A percentile compares a stretch with the other conserved stretches of the same genome.
These are phyloP conservation scores for Didymella sp. DNA, from an alignment of 2,329 filamentous ascomycete species.

Conservation along the genomic window DNA sequence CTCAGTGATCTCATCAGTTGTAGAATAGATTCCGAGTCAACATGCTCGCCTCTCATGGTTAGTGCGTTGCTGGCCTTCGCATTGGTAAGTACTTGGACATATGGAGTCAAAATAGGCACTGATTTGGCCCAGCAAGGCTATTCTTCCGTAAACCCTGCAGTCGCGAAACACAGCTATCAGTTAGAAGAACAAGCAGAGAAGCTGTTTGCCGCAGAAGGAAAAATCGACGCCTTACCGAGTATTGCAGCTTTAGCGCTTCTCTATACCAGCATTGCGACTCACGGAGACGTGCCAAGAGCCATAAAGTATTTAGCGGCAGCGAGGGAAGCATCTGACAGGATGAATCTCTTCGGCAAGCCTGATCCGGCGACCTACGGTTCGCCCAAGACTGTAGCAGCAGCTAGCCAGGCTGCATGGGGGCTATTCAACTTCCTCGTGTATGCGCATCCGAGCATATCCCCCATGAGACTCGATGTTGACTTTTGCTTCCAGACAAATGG, in stretches of 20 bases:
- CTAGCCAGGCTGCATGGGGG: conserved; percentile 20
- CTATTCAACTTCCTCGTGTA: conserved; percentile 24
- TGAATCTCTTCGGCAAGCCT: conserved; percentile 17
- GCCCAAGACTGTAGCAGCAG: conserved; percentile 11
- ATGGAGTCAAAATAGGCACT: neutral
- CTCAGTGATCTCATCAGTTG: conserved; percentile 18
- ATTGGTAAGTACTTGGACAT: conserved; percentile 7
- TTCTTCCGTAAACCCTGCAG: conserved; percentile 10
- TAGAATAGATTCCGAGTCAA: conserved; percentile 3
- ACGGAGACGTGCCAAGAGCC: conserved; percentile 19
- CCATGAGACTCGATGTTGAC: conserved; percentile 8
- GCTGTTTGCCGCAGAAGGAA: conserved; percentile 12
- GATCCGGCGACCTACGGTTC: conserved; percentile 11
- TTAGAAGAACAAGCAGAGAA: conserved; percentile 23
- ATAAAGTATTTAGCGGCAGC: conserved; percentile 15
- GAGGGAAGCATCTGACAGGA: conserved; percentile 9
- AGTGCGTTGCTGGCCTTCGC: conserved; percentile 20
- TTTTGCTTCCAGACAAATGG: conserved; percentile 17
- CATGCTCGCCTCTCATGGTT: conserved; percentile 19
- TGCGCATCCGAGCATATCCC: neutral
- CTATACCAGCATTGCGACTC: conserved; percentile 14
- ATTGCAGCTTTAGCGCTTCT: conserved; percentile 18
- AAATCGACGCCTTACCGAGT: conserved; percentile 7
- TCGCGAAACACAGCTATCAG: conserved; percentile 12
- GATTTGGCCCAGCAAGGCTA: conserved; percentile 12